Percentiles rank a stretch among this genome's conserved stretches.
Evolutionary conservation across 139 green algal genomes (phyloP).

Genomic region (Asterochloris sp.): DNA sequence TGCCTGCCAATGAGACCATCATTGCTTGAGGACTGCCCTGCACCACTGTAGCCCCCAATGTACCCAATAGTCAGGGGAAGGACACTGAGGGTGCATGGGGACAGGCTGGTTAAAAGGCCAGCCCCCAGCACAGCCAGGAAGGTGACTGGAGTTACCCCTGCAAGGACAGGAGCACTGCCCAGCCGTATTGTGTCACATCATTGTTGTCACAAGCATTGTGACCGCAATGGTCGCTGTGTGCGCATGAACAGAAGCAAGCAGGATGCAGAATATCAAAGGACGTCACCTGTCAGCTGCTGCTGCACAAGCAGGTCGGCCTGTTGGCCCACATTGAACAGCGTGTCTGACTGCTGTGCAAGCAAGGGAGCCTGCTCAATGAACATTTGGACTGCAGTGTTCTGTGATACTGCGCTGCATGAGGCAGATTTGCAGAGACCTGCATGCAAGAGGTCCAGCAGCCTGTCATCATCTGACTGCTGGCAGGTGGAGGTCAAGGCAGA

Average conservation of each 20-base stretch:
- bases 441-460: no score
- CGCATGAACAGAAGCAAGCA: neutral
- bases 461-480: no score
- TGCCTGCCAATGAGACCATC: conserved; percentile 10
- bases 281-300: conserved; percentile 17
- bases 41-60: conserved; percentile 71
- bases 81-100: conserved; percentile 86
- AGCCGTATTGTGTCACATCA: neutral
- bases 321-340: conserved; percentile 1
- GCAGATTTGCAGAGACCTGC: no score
- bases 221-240: neutral
- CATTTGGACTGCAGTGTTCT: no score
- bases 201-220: neutral
- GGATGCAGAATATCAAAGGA: neutral
- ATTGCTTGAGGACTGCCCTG: neutral
- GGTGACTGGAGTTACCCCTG: conserved; percentile 61
- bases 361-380: no score
- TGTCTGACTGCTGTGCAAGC: neutral
- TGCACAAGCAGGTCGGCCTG: conserved; percentile 18
- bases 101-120: conserved; percentile 90
- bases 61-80: conserved; percentile 90
- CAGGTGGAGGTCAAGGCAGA: no score
- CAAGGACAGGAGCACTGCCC: neutral
- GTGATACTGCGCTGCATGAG: no score
- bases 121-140: conserved; percentile 72